Base-by-base conservation (phyloP, 129 eudicot species). In the Daucus carota region DNA sequence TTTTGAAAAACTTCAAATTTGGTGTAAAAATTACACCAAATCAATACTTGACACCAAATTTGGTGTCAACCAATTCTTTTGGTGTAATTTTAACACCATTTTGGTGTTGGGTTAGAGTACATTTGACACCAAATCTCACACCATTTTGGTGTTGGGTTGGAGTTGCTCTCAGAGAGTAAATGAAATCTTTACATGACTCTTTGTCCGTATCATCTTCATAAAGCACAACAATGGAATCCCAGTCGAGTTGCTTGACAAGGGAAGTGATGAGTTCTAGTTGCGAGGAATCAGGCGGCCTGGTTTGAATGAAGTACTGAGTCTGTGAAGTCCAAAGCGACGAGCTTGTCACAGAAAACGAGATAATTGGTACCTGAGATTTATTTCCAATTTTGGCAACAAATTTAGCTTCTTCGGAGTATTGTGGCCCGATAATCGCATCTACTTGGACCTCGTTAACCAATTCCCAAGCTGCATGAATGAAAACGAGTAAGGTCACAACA, bases 361-460 rank as follows among this genome's bases (percentile, higher is more conserved):
- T 43, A 5, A 82, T 36, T 1, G 88, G 88, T 1, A 85, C 83
- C n/a, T 74, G 85, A 57, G 74, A 57, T 73, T 52, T 78, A 14
- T 34, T 73, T 15, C 85, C 88, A 18, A 85, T 72, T 45, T 85
- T 76, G 4, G 59, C 45, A 26, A 78, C 60, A 68, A 85, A 74
- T 1, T 62, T 43, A 1, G 79, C 78, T 48, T 76, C 74, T 12
- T 28, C 16, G 5, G 74, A 28, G 28, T 16, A 41, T 12, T 79
- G 77, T 34, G 79, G 85, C 24, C 84, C 85, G 6, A 84, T 42
- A 28, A 85, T 74, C 6, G 77, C 86, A 26, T 76, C 70, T 20
- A 81, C 88, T 46, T 79, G 26, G 44, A 50, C 77, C 32, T 82
- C 38, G 44, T 79, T 59, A 42, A 82, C 34, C 42, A 85, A 44